Evolutionary conservation across 192 early-diverging fungal genomes (phyloP).

Genomic region (Phlyctochytrium planicorne): DNA sequence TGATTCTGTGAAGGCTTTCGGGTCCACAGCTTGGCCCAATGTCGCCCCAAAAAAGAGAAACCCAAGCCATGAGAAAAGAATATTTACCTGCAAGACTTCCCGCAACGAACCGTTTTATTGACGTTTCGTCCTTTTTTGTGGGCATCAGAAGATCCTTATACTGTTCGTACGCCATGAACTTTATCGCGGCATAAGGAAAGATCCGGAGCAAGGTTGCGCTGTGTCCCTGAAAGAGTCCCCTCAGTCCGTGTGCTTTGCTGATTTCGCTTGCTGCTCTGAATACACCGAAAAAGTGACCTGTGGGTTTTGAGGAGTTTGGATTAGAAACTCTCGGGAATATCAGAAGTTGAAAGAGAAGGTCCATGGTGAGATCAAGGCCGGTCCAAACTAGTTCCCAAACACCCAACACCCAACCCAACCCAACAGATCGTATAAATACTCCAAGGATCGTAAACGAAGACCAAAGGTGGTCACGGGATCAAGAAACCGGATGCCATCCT

Average conservation of each 20-base stretch:
- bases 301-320: not conserved
- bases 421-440: too few species aligned
- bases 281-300: conserved; percentile 76
- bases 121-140: conserved; percentile 59
- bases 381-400: too few species aligned
- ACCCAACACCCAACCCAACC: too few species aligned
- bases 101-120: conserved; percentile 73
- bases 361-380: too few species aligned
- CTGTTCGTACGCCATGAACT: conserved; percentile 97
- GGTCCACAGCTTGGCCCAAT: too few species aligned
- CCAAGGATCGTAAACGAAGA: too few species aligned
- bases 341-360: too few species aligned
- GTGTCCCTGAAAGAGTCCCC: conserved; percentile 92
- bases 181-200: conserved; percentile 96
- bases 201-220: conserved; percentile 90
- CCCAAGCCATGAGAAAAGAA: not conserved
- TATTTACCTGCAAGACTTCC: conserved; percentile 65
- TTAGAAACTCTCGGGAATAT: too few species aligned
- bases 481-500: too few species aligned
- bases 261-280: conserved; percentile 80
- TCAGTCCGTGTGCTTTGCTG: conserved; percentile 63
- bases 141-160: conserved; percentile 70
- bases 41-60: too few species aligned
- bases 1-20: too few species aligned
- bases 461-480: too few species aligned